Percentiles rank a stretch among this genome's conserved stretches.
phyloP scores from a whole-genome alignment of 225 moss, liverwort and hornwort species.

The Bryum argenteum region DNA sequence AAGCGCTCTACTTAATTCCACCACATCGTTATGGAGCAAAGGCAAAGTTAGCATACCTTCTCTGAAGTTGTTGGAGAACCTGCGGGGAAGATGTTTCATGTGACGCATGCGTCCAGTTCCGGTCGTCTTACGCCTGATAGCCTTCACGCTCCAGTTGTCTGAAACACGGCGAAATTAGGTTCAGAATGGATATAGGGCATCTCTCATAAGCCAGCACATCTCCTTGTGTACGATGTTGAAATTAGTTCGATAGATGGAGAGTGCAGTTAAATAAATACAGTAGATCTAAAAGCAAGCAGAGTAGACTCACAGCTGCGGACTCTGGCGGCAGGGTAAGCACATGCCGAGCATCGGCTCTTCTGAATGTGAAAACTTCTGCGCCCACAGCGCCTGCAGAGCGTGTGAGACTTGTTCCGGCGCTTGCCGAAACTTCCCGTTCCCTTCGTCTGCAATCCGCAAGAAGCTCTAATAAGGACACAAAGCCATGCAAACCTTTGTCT shows the following conservation, averaged over 20 bases:
- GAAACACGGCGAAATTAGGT: background rate
- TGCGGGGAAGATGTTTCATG: slow-evolving; percentile 80
- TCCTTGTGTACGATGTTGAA: background rate
- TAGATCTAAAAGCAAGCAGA: no score
- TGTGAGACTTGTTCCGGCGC: slow-evolving; percentile 90
- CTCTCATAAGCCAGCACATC: background rate
- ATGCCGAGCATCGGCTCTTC: slow-evolving; percentile 88
- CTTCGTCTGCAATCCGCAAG: slow-evolving; percentile 50
- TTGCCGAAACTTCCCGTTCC: slow-evolving; percentile 92
- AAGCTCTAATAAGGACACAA: slow-evolving; percentile 3
- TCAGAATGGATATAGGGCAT: background rate
- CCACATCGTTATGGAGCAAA: background rate
- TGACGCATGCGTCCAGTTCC: slow-evolving; percentile 92
- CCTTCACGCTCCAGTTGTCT: slow-evolving; percentile 99
- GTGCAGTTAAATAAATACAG: background rate
- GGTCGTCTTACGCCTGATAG: slow-evolving; percentile 87
- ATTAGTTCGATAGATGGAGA: background rate
- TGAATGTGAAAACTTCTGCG: slow-evolving; percentile 86
- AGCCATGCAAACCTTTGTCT: background rate
- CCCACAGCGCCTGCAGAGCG: slow-evolving; percentile 86
- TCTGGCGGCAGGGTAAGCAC: slow-evolving; percentile 83
- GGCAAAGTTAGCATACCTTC: slow-evolving; percentile 51
- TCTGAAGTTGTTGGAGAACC: slow-evolving; percentile 88
- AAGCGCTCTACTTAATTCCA: background rate
- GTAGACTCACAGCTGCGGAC: slow-evolving; percentile 56